Percentiles rank a stretch among this genome's conserved stretches.
Conservation (phyloP, 371 early-diverging fungal species). For the Chytridium lagenaria region DNA sequence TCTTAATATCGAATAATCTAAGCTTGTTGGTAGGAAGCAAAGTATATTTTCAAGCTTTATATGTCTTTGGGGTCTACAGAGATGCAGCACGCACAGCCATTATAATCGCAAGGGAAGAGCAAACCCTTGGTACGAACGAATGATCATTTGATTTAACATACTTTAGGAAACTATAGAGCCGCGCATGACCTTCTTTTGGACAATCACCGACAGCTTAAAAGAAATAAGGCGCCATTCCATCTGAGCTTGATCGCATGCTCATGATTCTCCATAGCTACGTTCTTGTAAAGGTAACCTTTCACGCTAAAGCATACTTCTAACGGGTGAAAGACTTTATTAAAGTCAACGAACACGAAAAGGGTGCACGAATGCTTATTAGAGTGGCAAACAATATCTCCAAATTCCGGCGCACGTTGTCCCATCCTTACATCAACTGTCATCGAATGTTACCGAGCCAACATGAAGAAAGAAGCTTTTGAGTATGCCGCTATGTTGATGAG, state of each 20-base stretch:
- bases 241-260: slow-evolving; percentile 59
- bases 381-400: slow-evolving; percentile 54
- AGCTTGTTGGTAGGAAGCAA: slow-evolving; percentile 47
- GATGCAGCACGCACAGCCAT: slow-evolving; percentile 62
- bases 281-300: slow-evolving; percentile 55
- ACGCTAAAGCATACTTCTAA: not conserved
- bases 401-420: slow-evolving; percentile 57
- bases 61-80: slow-evolving; percentile 57
- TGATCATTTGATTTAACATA: not conserved
- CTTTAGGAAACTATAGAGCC: slow-evolving; percentile 56
- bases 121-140: slow-evolving; percentile 43
- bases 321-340: slow-evolving; percentile 47
- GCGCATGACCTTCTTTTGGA: slow-evolving; percentile 60
- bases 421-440: slow-evolving; percentile 66
- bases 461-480: slow-evolving; percentile 56
- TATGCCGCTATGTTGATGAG: slow-evolving; percentile 61
- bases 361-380: slow-evolving; percentile 58
- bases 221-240: slow-evolving; percentile 48
- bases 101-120: slow-evolving; percentile 62
- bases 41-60: slow-evolving; percentile 63
- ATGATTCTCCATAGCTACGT: slow-evolving; percentile 63
- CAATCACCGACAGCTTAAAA: slow-evolving; percentile 48
- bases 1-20: not conserved
- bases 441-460: slow-evolving; percentile 56
- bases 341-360: slow-evolving; percentile 52